A percentile compares a stretch with the other conserved stretches of the same genome.
These are phyloP conservation scores for Ceratobasidium sp. DNA, from an alignment of 1,284 basidiomycete genomes.

Conservation along the genomic window DNA sequence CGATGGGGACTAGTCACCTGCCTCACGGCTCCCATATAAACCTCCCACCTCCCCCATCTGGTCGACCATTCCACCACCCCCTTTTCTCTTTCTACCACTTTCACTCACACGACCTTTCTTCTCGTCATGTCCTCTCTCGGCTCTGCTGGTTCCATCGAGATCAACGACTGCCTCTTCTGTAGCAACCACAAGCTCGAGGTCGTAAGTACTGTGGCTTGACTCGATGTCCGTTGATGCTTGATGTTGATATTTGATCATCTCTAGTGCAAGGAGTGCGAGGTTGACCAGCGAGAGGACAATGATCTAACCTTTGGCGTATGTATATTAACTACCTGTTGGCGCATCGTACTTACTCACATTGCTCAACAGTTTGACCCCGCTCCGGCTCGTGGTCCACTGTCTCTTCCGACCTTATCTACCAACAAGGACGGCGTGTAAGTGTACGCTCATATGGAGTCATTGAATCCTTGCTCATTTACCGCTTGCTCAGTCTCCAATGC, in stretches of 20 bases:
- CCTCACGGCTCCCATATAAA: constrained; percentile 8
- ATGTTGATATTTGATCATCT: background rate
- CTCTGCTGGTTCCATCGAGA: constrained; percentile 55
- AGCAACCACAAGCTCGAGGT: constrained; percentile 59
- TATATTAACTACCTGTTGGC: background rate
- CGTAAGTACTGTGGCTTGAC: constrained; percentile 11
- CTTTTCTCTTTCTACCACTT: constrained; percentile 21
- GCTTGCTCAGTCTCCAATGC: constrained; percentile 54
- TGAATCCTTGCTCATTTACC: background rate
- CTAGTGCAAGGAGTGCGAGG: constrained; percentile 55
- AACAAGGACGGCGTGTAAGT: constrained; percentile 56
- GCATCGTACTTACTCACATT: constrained; percentile 50
- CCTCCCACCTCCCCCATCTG: background rate
- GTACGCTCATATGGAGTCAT: background rate
- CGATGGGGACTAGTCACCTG: constrained; percentile 17
- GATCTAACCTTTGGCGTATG: constrained; percentile 58
- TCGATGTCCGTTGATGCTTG: background rate
- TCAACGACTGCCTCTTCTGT: constrained; percentile 61
- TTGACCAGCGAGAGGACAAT: constrained; percentile 59
- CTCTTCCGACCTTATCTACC: constrained; percentile 56
- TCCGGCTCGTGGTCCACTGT: constrained; percentile 55
- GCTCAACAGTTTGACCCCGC: constrained; percentile 51
- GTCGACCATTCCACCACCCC: background rate
- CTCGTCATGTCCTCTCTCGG: constrained; percentile 34
- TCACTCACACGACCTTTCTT: background rate